Evolutionary conservation across 495 filamentous ascomycete genomes (phyloP), one percentile per base, ranked within the genome.

Genomic region (Daldinia concentrica): DNA sequence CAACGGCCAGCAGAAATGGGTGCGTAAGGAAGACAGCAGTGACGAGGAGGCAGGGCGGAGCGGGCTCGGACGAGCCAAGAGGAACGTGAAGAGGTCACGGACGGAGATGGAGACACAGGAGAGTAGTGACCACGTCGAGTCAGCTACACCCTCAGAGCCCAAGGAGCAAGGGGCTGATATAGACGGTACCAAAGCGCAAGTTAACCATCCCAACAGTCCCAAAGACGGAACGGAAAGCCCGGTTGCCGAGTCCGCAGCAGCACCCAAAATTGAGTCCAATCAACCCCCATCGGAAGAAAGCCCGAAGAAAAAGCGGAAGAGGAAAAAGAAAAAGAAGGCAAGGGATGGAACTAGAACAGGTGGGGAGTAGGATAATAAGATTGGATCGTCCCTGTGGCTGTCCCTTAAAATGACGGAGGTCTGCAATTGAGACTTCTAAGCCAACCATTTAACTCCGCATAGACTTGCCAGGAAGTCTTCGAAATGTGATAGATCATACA

Each of bases 21-120:
- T 24, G 76, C 30, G 71, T 11, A 68, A 77, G 2, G 83, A 79
- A 5, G 83, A 83, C 7, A 84, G 80, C 50, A 83, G 86, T 57
- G 88, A 89, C 45, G 89, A 91, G 29, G 88, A 91, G 24, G 81
- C 85, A 59, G 89, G 90, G n/a, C 79, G 89, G 64, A 82, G 86
- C 26, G 83, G 85, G 54, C 72, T 88, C 41, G 85, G 88, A 19
- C 82, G 82, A 57, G 79, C 62, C 34, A 85, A 82, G 75, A 77
- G 71, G 64, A 75, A 73, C 41, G 79, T 76, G 73, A 79, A 70
- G 57, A 71, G 71, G 62, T 45, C 14, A 4, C 34, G 41, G 56
- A 50, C 41, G 55, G 60, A 63, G 45, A 59, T 32, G 19, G 68
- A 57, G 27, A 30, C 15, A 26, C 50, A 54, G 36, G 68, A 56